Evolutionary conservation across 768 basidiomycete genomes (phyloP).

Genomic region (Collybia sp.): DNA sequence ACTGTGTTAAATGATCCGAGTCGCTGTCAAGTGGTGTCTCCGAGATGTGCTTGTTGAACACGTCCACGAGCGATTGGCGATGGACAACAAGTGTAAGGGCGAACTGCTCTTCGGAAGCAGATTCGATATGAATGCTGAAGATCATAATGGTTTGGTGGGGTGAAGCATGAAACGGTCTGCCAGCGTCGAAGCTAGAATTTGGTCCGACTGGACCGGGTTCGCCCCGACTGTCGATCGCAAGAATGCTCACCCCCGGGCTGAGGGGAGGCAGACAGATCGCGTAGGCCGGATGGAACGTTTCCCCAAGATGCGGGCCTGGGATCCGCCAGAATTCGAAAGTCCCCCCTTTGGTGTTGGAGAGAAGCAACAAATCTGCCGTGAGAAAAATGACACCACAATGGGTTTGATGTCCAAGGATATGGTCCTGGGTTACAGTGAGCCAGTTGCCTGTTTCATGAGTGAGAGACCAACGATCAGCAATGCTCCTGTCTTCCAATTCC

Average conservation of each 20-base stretch:
- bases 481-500: slow-evolving; percentile 12
- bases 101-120: slow-evolving; percentile 1
- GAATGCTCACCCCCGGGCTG: slow-evolving; percentile 12
- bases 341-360: slow-evolving; percentile 16
- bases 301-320: slow-evolving; percentile 10
- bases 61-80: slow-evolving; percentile 19
- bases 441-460: too few species aligned
- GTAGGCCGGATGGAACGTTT: slow-evolving; percentile 6
- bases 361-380: slow-evolving; percentile 16
- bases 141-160: slow-evolving; percentile 26
- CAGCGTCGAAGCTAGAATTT: slow-evolving; percentile 2
- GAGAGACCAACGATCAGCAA: slow-evolving; percentile 7
- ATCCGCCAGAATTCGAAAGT: slow-evolving; percentile 24
- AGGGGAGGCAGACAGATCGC: slow-evolving; percentile 26
- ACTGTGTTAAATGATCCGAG: slow-evolving; percentile 12
- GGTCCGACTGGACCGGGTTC: slow-evolving; percentile 36
- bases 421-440: slow-evolving; percentile 5
- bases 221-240: slow-evolving; percentile 27
- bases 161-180: slow-evolving; percentile 18
- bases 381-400: slow-evolving; percentile 19
- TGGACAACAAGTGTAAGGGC: slow-evolving; percentile 30
- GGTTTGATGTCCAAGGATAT: slow-evolving; percentile 7
- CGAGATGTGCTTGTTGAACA: not conserved
- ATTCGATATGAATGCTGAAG: slow-evolving; percentile 23
- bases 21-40: not conserved